Conservation (phyloP, 1,284 basidiomycete species). For the Pseudozyma tsukubaensis region DNA sequence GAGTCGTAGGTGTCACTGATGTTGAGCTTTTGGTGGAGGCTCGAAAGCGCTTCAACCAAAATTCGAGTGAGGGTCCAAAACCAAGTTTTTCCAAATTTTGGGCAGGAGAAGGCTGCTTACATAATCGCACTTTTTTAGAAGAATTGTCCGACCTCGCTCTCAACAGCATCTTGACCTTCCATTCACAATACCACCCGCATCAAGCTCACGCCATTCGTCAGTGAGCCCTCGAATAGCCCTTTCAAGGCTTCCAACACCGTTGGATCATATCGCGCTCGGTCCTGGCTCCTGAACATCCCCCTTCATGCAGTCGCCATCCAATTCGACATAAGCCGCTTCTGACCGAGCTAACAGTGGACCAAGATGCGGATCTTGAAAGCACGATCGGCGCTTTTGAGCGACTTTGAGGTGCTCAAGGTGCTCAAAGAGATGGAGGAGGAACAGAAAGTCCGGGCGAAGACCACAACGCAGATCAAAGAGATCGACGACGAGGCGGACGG, state of each 20-base stretch:
- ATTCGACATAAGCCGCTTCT: neutral
- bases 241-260: too few relatives aligned
- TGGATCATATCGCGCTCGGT: too few relatives aligned
- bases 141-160: neutral
- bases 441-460: conserved; percentile 71
- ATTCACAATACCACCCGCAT: neutral
- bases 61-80: conserved; percentile 3
- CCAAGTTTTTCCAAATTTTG: conserved; percentile 4
- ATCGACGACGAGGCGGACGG: conserved; percentile 5
- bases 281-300: too few relatives aligned
- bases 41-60: neutral
- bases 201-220: neutral
- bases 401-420: conserved; percentile 84
- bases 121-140: conserved; percentile 20
- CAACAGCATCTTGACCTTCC: neutral
- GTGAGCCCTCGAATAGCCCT: too few relatives aligned
- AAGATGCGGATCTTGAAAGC: conserved; percentile 78
- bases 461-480: conserved; percentile 71
- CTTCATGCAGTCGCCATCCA: conserved; percentile 11
- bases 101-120: conserved; percentile 11
- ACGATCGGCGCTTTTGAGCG: conserved; percentile 82
- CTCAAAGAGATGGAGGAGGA: conserved; percentile 82
- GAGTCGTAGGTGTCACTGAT: neutral
- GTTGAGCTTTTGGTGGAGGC: conserved; percentile 3
- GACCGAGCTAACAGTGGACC: neutral